Base-by-base conservation (phyloP, 2,329 filamentous ascomycete genomes). In the Paecilomyces sp. region DNA sequence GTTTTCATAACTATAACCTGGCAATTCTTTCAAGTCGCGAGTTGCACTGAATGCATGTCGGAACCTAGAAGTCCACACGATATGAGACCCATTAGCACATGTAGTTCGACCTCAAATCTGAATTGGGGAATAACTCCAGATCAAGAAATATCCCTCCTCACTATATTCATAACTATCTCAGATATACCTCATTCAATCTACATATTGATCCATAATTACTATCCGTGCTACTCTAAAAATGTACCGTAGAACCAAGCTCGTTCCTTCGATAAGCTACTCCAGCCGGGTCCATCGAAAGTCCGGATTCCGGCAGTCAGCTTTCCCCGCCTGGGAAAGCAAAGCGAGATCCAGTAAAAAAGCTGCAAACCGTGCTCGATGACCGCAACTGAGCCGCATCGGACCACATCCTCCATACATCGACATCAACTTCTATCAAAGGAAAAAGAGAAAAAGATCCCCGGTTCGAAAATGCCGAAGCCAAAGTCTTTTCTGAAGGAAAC, bases 401-500 rank as follows among this genome's bases (percentile, higher is more conserved):
- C 25, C 25, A 3, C 25, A 28, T 28, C 25, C 25, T 6, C 3
- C 25, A 28, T 28, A 28, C 25, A 28, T 28, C 25, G 6, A 6
- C 25, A 22, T 22, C 22, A 22, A 22, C 22, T 22, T 28, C 6
- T 28, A 28, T 28, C 25, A 28, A 28, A 28, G 25, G 6, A 3
- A 28, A 28, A 28, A 2, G 25, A 28, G 25, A 28, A 28, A 28
- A 6, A 28, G 6, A 28, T 28, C 3, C n/a, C 8, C 15, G 1
- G 11, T 24, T 6, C 15, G 9, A 53, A 25, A 13, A 53, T 53
- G 51, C 51, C 51, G 24, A 53, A 30, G 9, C 51, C 61, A 55
- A 66, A 66, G 57, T 50, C 63, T 15, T 55, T 64, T 8, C 58
- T 66, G 18, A 71, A 67, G 61, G 66, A 67, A 30, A 73, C 76